Percentiles rank a stretch among this genome's conserved stretches.
These are phyloP conservation scores for Myriosclerotinia scirpicola DNA, from an alignment of 2,329 filamentous ascomycete genomes.

Conservation along the genomic window DNA sequence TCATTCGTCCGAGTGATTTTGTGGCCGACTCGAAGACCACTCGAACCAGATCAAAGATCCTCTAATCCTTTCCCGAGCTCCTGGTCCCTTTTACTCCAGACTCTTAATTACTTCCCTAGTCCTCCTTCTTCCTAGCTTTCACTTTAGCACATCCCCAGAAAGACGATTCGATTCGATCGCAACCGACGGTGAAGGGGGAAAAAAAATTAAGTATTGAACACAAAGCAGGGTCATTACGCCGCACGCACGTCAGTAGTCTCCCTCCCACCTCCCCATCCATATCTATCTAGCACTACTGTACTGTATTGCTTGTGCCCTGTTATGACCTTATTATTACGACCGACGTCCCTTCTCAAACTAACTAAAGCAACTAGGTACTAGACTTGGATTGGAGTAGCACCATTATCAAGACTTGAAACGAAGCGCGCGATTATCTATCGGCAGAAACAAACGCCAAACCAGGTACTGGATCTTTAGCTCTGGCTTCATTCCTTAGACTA, in stretches of 20 bases:
- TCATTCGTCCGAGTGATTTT: slow-evolving; percentile 13
- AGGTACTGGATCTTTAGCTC: slow-evolving; percentile 21
- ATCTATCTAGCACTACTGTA: slow-evolving; percentile 7
- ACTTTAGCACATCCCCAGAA: not conserved
- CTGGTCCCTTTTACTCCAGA: not conserved
- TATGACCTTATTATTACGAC: not conserved
- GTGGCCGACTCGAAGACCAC: not conserved
- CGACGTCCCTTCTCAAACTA: slow-evolving; percentile 5
- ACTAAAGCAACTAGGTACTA: slow-evolving; percentile 10
- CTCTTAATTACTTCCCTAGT: slow-evolving; percentile 2
- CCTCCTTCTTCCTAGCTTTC: slow-evolving; percentile 13
- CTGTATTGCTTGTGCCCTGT: not conserved
- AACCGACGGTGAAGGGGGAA: slow-evolving; percentile 14
- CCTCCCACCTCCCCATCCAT: slow-evolving; percentile 1
- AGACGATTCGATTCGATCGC: not conserved
- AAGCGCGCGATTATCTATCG: slow-evolving; percentile 27
- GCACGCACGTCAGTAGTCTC: slow-evolving; percentile 19
- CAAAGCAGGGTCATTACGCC: slow-evolving; percentile 12
- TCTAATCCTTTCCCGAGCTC: not conserved
- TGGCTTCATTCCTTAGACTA: slow-evolving; percentile 23
- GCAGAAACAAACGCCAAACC: slow-evolving; percentile 27
- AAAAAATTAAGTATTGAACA: not conserved
- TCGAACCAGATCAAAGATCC: not conserved
- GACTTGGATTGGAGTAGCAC: slow-evolving; percentile 21
- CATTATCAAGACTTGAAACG: slow-evolving; percentile 24